phyloP scores from a whole-genome alignment of 208 protist genomes.

The Trypanosoma platydactyli region DNA sequence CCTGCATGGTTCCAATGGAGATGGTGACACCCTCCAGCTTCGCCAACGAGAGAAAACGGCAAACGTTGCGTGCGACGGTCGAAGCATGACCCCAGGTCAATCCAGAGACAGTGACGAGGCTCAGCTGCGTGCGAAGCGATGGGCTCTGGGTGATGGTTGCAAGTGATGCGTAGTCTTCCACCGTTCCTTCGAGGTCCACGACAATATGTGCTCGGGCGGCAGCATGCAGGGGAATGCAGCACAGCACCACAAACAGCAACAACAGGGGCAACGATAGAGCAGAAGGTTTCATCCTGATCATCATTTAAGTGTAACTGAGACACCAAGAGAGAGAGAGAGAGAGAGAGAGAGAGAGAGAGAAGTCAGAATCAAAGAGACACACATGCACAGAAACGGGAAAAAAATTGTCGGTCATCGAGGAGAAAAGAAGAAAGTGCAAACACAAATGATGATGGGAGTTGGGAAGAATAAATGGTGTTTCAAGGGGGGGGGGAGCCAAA shows the following conservation, averaged over 20 bases:
- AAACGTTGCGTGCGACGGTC: conserved; percentile 27
- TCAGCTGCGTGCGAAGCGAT: conserved; percentile 12
- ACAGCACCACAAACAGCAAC: neutral
- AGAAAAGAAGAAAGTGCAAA: neutral
- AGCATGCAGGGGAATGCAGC: neutral
- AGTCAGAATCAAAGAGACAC: conserved; percentile 11
- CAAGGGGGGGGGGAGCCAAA: no score
- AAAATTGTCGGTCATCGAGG: conserved; percentile 11
- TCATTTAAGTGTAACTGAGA: no score
- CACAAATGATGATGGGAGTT: neutral
- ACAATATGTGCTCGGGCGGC: conserved; percentile 23
- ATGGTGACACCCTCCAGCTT: conserved; percentile 13
- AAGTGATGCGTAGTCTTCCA: conserved; percentile 45
- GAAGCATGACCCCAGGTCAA: conserved; percentile 36
- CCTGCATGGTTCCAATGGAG: conserved; percentile 20
- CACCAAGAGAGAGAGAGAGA: neutral
- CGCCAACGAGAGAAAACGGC: conserved; percentile 30
- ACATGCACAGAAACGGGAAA: conserved; percentile 12
- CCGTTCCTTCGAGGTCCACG: conserved; percentile 37
- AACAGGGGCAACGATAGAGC: neutral
- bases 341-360: conserved; percentile 2
- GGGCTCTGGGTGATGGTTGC: conserved; percentile 27
- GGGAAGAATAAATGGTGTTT: no score
- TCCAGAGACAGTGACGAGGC: conserved; percentile 34
- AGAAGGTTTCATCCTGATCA: neutral